These are phyloP conservation scores for Neolentinus lepideus DNA, from an alignment of 1,284 basidiomycete genomes.

Conservation along the genomic window DNA sequence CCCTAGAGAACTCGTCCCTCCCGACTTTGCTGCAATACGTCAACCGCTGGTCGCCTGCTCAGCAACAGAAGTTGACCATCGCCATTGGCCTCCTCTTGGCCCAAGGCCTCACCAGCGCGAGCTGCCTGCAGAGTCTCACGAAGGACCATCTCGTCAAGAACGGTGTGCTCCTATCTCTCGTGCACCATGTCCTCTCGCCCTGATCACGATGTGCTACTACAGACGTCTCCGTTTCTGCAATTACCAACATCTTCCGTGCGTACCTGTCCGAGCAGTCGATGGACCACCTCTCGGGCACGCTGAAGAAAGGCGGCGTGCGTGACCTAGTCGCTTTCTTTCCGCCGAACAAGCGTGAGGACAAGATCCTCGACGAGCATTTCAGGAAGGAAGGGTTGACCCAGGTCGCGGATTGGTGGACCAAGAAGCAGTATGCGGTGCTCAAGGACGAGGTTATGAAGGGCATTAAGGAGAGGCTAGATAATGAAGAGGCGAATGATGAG, in stretches of 20 bases:
- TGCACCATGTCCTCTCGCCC: neutral
- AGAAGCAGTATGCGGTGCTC: constrained; percentile 71
- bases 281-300: constrained; percentile 73
- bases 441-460: constrained; percentile 10
- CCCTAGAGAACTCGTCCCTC: constrained; percentile 82
- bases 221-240: constrained; percentile 74
- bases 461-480: constrained; percentile 30
- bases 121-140: constrained; percentile 75
- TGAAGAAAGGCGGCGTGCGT: constrained; percentile 81
- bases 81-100: constrained; percentile 79
- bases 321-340: constrained; percentile 89
- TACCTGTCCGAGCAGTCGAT: constrained; percentile 79
- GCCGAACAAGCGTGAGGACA: constrained; percentile 66
- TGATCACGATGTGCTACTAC: constrained; percentile 1
- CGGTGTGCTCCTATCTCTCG: constrained; percentile 34
- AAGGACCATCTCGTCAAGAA: constrained; percentile 97
- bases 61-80: constrained; percentile 79
- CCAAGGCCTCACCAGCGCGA: constrained; percentile 72
- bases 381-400: constrained; percentile 69
- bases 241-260: constrained; percentile 76
- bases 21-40: constrained; percentile 86
- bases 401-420: constrained; percentile 88
- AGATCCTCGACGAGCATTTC: constrained; percentile 81
- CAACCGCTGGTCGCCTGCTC: constrained; percentile 70
- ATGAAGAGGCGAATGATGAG: constrained; percentile 55